These are phyloP conservation scores for Ogataea salicorniae DNA, from an alignment of 805 yeast genomes.

Conservation along the genomic window DNA sequence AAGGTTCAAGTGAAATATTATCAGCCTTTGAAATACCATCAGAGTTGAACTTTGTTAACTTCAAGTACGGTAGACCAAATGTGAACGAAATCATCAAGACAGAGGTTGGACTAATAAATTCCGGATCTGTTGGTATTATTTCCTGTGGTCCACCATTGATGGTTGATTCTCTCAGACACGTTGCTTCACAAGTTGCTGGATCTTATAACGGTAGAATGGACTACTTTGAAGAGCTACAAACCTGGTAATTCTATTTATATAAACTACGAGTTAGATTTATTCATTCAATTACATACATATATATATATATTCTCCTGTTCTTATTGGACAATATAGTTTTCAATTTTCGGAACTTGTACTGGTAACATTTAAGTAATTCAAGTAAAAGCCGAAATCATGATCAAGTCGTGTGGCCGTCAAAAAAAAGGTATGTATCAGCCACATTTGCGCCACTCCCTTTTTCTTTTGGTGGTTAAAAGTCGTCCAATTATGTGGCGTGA, in stretches of 20 bases:
- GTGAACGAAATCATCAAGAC: constrained; percentile 26
- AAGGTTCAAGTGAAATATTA: constrained; percentile 28
- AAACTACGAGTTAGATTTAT: too few relatives aligned
- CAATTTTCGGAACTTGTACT: too few relatives aligned
- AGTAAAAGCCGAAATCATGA: too few relatives aligned
- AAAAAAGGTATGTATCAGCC: too few relatives aligned
- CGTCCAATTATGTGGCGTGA: too few relatives aligned
- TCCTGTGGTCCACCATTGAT: constrained; percentile 44
- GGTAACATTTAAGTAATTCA: too few relatives aligned
- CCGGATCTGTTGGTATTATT: constrained; percentile 36
- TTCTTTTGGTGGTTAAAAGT: too few relatives aligned
- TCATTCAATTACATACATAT: too few relatives aligned
- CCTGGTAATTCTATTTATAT: constrained; percentile 42
- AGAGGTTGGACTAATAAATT: constrained; percentile 31
- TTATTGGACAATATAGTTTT: too few relatives aligned
- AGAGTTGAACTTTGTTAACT: constrained; percentile 25
- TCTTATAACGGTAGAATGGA: constrained; percentile 48
- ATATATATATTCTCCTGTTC: too few relatives aligned
- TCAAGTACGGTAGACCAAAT: constrained; percentile 38
- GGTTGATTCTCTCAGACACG: constrained; percentile 47
- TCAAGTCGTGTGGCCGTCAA: too few relatives aligned
- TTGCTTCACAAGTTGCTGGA: constrained; percentile 39
- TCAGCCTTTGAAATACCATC: not conserved
- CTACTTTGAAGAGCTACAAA: constrained; percentile 68
- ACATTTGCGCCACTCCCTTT: too few relatives aligned